Evolutionary conservation across 306 rosid species (phyloP).

Genomic region (Quercus robur): DNA sequence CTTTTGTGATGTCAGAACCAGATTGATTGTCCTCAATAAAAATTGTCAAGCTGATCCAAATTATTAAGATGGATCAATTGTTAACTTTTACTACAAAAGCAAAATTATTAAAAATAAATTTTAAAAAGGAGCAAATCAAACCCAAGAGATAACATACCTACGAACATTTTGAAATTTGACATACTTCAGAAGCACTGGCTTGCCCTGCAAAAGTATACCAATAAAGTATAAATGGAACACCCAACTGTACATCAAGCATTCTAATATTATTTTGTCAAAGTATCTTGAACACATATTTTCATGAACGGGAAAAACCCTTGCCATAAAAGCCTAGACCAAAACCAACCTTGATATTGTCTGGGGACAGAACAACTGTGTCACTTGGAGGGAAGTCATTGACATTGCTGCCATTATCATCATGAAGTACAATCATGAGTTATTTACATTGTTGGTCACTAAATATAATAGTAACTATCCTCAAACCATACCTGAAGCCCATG

Average conservation of each 20-base stretch:
- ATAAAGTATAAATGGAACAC: background rate
- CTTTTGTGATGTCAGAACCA: slow-evolving; percentile 68
- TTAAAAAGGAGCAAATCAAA: slow-evolving; percentile 6
- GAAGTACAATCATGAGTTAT: slow-evolving; percentile 28
- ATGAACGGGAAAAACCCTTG: background rate
- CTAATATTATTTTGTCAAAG: background rate
- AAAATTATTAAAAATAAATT: background rate
- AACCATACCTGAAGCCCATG: slow-evolving; percentile 91
- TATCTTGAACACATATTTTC: background rate
- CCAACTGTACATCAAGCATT: background rate
- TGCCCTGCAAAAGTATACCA: slow-evolving; percentile 55
- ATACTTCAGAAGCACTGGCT: slow-evolving; percentile 71
- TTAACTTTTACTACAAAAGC: background rate
- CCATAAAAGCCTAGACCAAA: slow-evolving; percentile 1
- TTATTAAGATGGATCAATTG: slow-evolving; percentile 20
- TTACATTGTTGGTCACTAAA: slow-evolving; percentile 2
- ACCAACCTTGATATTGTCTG: slow-evolving; percentile 68
- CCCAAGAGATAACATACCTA: slow-evolving; percentile 46
- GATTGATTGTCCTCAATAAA: slow-evolving; percentile 94
- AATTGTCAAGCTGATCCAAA: slow-evolving; percentile 72
- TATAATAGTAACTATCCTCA: slow-evolving; percentile 3
- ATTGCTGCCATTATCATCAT: slow-evolving; percentile 56
- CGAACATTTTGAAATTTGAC: slow-evolving; percentile 98
- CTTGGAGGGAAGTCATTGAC: slow-evolving; percentile 87
- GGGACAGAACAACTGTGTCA: slow-evolving; percentile 59